Evolutionary conservation across 1,139 yeast genomes (phyloP), one percentile per base, ranked within the genome.

Genomic region (Candida sanyaensis): DNA sequence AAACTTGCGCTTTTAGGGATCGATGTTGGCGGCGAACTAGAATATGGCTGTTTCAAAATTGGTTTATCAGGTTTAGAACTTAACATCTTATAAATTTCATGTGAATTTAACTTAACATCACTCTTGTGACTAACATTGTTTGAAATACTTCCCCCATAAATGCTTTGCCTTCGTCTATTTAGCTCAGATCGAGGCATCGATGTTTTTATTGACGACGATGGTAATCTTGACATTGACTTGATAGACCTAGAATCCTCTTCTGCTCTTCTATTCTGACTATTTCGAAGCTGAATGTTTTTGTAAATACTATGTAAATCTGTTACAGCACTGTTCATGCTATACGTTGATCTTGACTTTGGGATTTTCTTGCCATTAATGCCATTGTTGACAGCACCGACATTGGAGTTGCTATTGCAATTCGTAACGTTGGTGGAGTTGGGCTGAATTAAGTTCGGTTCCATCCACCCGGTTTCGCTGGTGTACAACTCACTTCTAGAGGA

Each of bases 401-500:
- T 24, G 21, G 21, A 17, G 21, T 17, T 17, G 40, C 6, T 32
- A 23, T 7, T 23, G 28, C 7, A 11, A 24, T 11, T 36, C 12
- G 33, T 5, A 36, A 29, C 36, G 43, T 23, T 37, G 21, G 21
- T 9, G 31, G 23, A 4, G 37, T 11, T 24, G 13, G 46, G 42
- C 21, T 42, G 48, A 48, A 34, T 44, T 21, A 51, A 47, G 38
- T 58, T 62, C 6, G 77, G 76, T 45, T 74, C 78, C 77, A 73
- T 73, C 79, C 80, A 74, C 47, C 71, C 73, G 40, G 70, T 65
- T 42, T 69, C 77, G 2, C 74, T 62, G 2, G 67, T 61, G 55
- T 75, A 73, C 45, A 74, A 59, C 30, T 74, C 80, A 56, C 78
- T 73, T 41, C 66, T 59, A 4, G 79, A 72, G 1, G 79, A 73